phyloP scores from a whole-genome alignment of 2,329 filamentous ascomycete species.

The Colletotrichum sojae region DNA sequence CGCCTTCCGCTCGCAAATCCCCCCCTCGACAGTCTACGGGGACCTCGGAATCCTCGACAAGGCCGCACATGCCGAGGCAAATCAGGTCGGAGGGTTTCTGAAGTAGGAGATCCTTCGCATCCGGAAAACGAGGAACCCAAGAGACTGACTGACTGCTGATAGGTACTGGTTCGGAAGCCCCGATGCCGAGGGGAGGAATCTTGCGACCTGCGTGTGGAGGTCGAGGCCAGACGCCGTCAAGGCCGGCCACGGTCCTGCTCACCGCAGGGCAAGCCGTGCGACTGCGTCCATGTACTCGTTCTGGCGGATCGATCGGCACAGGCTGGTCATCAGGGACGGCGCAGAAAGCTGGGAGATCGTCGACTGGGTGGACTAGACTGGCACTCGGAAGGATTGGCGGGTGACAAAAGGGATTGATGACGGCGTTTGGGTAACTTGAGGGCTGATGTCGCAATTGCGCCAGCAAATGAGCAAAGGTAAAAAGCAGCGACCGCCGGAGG shows the following conservation, averaged over 20 bases:
- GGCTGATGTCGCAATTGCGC: slow-evolving; percentile 31
- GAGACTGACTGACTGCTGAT: slow-evolving; percentile 41
- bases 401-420: slow-evolving; percentile 14
- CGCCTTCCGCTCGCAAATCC: slow-evolving; percentile 83
- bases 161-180: slow-evolving; percentile 91
- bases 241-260: slow-evolving; percentile 72
- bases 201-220: slow-evolving; percentile 84
- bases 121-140: neutral
- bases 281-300: slow-evolving; percentile 74
- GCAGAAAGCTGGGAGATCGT: slow-evolving; percentile 74
- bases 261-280: slow-evolving; percentile 75
- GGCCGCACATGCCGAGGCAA: slow-evolving; percentile 84
- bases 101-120: slow-evolving; percentile 62
- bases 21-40: slow-evolving; percentile 71
- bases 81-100: slow-evolving; percentile 82
- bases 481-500: slow-evolving; percentile 7
- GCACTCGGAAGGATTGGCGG: neutral
- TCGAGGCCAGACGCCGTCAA: slow-evolving; percentile 71
- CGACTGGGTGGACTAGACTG: slow-evolving; percentile 64
- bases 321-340: slow-evolving; percentile 77
- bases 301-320: slow-evolving; percentile 80
- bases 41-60: slow-evolving; percentile 82
- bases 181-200: slow-evolving; percentile 78
- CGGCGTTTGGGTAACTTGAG: slow-evolving; percentile 31
- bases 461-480: slow-evolving; percentile 24